Evolutionary conservation across 208 protist species (phyloP), one percentile per base, ranked within the genome.

Genomic region (Herpetomonas tarakana): DNA sequence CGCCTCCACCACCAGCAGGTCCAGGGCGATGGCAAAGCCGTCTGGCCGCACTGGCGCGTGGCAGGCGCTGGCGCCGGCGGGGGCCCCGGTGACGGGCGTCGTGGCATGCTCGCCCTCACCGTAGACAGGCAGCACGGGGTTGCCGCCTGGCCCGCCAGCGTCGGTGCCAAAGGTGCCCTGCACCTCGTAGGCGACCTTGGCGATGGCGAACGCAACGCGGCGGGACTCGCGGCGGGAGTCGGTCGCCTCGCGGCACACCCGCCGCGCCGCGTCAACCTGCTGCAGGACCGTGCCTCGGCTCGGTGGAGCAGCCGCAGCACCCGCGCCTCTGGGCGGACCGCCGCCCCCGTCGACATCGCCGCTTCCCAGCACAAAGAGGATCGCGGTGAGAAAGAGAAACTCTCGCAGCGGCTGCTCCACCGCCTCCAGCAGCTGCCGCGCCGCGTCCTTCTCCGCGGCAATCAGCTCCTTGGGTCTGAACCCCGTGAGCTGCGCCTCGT

Each of bases 131-230:
- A 7, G 39, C 62, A 65, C 2, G 54, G 52, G 1, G 52, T 25
- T 18, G n/a, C 49, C 47, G 11, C 68, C 57, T 3, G 68, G 7
- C n/a, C 50, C 35, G 39, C 64, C 49, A 1, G 14, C 0, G 35
- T 72, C 65, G 3, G 2, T 47, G 39, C 65, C 71, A 19, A 80
- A 75, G 41, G 58, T 75, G 22, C 62, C 74, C 45, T 80, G 74
- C 21, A 80, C 47, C n/a, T 80, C 63, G 27, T 56, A 66, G 41
- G 68, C 72, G 21, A 64, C 56, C 1, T 64, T 57, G 18, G 74
- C 46, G 19, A 71, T 67, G 18, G 53, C 55, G 21, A 71, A 50
- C 21, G 67, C 74, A 6, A 75, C 59, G 0, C 28, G 49, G 19
- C 62, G 67, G 30, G 65, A 67, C 16, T 66, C 41, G 19, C 56